Evolutionary conservation across 495 filamentous ascomycete genomes (phyloP).

Genomic region (Neurospora africana): DNA sequence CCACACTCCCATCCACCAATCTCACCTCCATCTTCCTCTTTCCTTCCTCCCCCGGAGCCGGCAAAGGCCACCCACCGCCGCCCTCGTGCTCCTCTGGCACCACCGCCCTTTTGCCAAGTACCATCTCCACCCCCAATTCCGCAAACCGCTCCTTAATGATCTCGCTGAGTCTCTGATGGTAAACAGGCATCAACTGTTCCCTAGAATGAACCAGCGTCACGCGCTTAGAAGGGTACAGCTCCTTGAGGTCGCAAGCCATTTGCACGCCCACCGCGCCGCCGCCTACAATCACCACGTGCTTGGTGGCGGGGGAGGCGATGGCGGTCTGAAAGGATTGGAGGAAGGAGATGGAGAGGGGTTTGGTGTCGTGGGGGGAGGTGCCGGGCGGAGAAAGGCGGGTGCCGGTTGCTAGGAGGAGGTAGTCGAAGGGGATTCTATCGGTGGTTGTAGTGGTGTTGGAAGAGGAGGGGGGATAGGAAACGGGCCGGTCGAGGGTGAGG

Average conservation of each 20-base stretch:
- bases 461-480: background rate
- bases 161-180: slow-evolving; percentile 38
- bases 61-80: slow-evolving; percentile 20
- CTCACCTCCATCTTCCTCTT: background rate
- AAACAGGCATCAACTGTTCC: slow-evolving; percentile 38
- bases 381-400: slow-evolving; percentile 33
- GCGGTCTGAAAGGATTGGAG: slow-evolving; percentile 24
- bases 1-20: slow-evolving; percentile 4
- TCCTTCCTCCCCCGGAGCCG: background rate
- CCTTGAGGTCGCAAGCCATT: slow-evolving; percentile 49
- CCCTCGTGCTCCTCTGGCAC: background rate
- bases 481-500: slow-evolving; percentile 33
- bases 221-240: slow-evolving; percentile 42
- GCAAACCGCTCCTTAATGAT: slow-evolving; percentile 28
- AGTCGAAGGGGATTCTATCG: slow-evolving; percentile 35
- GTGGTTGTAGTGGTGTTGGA: background rate
- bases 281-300: slow-evolving; percentile 40
- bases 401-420: slow-evolving; percentile 38
- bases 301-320: slow-evolving; percentile 22
- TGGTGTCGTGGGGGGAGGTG: slow-evolving; percentile 37
- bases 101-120: slow-evolving; percentile 7
- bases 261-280: slow-evolving; percentile 53
- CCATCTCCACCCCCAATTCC: slow-evolving; percentile 27
- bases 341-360: slow-evolving; percentile 25
- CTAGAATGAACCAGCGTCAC: slow-evolving; percentile 49